A percentile compares a stretch with the other conserved stretches of the same genome.
Evolutionary conservation across 768 basidiomycete genomes (phyloP).

Genomic region (Rickenella mellea): DNA sequence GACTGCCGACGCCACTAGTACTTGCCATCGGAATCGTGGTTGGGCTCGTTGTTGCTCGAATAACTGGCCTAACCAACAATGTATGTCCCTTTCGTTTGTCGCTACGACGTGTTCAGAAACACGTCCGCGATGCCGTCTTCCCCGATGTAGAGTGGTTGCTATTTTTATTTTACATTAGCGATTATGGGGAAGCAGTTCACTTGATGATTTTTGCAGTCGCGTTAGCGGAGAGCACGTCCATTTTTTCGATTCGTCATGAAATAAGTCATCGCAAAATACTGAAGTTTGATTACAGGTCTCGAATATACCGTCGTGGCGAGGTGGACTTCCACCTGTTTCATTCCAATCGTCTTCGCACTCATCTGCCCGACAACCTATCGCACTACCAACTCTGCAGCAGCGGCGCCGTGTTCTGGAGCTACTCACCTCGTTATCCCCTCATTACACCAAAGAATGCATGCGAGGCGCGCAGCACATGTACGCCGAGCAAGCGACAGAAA

Average conservation of each 20-base stretch:
- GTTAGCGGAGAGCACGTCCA: no score
- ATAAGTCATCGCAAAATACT: constrained; percentile 13
- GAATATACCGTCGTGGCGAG: constrained; percentile 43
- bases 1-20: constrained; percentile 45
- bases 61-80: no score
- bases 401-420: constrained; percentile 80
- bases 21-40: constrained; percentile 52
- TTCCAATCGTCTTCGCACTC: constrained; percentile 34
- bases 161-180: constrained; percentile 2
- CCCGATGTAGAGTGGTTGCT: constrained; percentile 36
- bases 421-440: constrained; percentile 77
- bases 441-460: constrained; percentile 91
- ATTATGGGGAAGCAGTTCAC: no score
- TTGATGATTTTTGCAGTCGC: no score
- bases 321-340: constrained; percentile 39
- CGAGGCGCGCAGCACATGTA: constrained; percentile 79
- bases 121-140: no score
- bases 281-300: constrained; percentile 9
- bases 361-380: constrained; percentile 47
- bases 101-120: no score
- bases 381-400: constrained; percentile 75
- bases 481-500: constrained; percentile 71
- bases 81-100: no score
- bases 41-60: constrained; percentile 47
- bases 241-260: constrained; percentile 8